A percentile compares a stretch with the other conserved stretches of the same genome.
These are phyloP conservation scores for Magnaporthiopsis poae DNA, from an alignment of 2,329 filamentous ascomycete genomes.

Conservation along the genomic window DNA sequence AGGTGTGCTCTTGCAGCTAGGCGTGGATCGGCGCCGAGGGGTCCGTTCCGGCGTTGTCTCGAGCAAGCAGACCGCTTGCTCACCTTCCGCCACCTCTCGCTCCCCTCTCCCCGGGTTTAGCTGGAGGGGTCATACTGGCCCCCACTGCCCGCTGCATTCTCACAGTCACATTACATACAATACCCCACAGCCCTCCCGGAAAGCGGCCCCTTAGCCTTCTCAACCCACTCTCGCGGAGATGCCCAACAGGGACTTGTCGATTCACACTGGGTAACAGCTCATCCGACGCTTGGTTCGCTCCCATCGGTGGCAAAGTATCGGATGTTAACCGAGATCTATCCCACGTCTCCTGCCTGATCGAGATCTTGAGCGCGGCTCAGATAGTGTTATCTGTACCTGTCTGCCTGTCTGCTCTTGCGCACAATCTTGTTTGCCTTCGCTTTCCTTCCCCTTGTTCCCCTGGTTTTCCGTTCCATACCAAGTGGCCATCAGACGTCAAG, in stretches of 20 bases:
- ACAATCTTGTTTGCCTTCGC: not conserved
- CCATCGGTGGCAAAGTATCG: not conserved
- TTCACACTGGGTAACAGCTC: not conserved
- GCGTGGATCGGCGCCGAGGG: not conserved
- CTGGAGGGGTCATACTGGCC: not conserved
- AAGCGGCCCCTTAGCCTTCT: not conserved
- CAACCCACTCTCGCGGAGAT: not conserved
- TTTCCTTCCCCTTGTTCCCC: not conserved
- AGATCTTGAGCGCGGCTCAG: not conserved
- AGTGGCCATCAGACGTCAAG: not conserved
- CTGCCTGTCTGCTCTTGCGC: not conserved
- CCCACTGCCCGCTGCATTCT: not conserved
- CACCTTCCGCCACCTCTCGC: not conserved
- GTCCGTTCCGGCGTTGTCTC: not conserved
- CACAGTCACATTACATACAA: not conserved
- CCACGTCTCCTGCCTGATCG: too few relatives aligned
- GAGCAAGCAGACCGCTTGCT: not conserved
- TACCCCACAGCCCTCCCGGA: not conserved
- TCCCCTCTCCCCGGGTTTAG: not conserved
- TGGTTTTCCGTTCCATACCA: not conserved
- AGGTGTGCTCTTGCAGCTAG: not conserved
- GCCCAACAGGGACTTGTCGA: not conserved
- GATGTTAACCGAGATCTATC: not conserved
- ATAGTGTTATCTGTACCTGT: not conserved
- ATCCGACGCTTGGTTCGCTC: not conserved